A percentile compares a stretch with the other conserved stretches of the same genome.
Conservation (phyloP, 169 alveolate genomes). For the Eimeria necatrix region DNA sequence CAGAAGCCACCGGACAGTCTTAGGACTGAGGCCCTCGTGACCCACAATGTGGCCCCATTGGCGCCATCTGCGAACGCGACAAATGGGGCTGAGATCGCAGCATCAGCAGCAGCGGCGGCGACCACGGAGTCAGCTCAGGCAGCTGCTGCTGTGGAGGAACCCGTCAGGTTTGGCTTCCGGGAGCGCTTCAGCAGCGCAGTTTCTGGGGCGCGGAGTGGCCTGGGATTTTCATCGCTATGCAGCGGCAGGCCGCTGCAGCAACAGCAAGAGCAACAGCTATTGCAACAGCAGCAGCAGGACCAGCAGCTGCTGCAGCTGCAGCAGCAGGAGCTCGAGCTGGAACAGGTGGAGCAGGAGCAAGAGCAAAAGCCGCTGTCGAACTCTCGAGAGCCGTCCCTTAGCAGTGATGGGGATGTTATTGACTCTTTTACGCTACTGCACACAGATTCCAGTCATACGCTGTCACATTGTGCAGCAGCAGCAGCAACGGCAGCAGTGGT, state of each 20-base stretch:
- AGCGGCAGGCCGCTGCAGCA: constrained; percentile 3
- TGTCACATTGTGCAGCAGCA: background rate
- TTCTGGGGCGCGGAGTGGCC: background rate
- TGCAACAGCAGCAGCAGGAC: too few relatives aligned
- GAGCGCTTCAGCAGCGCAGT: background rate
- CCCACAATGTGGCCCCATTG: too few relatives aligned
- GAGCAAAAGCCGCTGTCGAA: too few relatives aligned
- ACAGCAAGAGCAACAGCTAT: background rate
- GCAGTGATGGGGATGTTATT: background rate
- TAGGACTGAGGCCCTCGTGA: too few relatives aligned
- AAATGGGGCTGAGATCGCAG: background rate
- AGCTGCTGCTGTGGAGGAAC: background rate
- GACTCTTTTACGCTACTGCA: background rate
- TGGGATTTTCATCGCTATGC: background rate
- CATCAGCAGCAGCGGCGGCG: background rate
- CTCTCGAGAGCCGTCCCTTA: too few relatives aligned
- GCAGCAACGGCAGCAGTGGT: background rate
- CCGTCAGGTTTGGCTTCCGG: background rate
- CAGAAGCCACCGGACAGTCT: background rate
- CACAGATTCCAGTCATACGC: background rate
- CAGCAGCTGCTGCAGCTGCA: background rate
- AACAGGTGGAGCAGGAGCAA: too few relatives aligned
- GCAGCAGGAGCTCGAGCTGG: background rate
- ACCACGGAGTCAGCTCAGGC: background rate
- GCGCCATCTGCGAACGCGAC: too few relatives aligned